Evolutionary conservation across 768 basidiomycete genomes (phyloP).

Genomic region (Russula foetens): DNA sequence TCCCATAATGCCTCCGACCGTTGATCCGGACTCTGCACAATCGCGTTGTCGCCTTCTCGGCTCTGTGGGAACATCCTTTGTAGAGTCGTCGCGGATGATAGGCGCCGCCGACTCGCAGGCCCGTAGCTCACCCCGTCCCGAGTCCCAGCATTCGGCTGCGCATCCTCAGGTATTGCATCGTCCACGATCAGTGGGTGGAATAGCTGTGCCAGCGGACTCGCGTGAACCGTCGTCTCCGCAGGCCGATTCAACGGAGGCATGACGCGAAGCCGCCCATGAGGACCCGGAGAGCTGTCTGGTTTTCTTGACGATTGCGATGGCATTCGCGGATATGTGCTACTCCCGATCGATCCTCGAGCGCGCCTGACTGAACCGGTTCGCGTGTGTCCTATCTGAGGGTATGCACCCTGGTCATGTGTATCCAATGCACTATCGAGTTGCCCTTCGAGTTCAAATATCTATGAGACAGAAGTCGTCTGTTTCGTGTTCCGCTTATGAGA

Average conservation of each 20-base stretch:
- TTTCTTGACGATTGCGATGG: constrained; percentile 7
- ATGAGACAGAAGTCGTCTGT: neutral
- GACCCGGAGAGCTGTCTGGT: constrained; percentile 5
- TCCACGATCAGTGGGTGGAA: constrained; percentile 61
- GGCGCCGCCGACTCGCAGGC: constrained; percentile 32
- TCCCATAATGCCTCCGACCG: neutral
- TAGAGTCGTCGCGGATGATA: constrained; percentile 28
- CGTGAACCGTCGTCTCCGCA: constrained; percentile 31
- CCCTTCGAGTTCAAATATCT: constrained; percentile 79
- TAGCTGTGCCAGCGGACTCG: constrained; percentile 66
- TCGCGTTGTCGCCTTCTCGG: constrained; percentile 9
- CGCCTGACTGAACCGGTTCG: constrained; percentile 26
- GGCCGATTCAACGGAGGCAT: constrained; percentile 37
- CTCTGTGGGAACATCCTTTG: constrained; percentile 9
- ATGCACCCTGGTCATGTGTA: constrained; percentile 31
- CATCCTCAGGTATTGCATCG: constrained; percentile 34
- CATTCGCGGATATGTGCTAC: neutral
- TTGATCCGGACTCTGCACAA: constrained; percentile 27
- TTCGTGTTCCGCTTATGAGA: neutral
- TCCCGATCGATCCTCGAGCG: constrained; percentile 1
- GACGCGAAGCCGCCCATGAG: constrained; percentile 30
- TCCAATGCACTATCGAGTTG: constrained; percentile 54
- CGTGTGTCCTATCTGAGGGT: constrained; percentile 25
- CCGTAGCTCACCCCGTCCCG: constrained; percentile 31
- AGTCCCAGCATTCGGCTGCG: constrained; percentile 6